Evolutionary conservation across 2,329 filamentous ascomycete species (phyloP).

Genomic region (Ophiostoma angusticollis): DNA sequence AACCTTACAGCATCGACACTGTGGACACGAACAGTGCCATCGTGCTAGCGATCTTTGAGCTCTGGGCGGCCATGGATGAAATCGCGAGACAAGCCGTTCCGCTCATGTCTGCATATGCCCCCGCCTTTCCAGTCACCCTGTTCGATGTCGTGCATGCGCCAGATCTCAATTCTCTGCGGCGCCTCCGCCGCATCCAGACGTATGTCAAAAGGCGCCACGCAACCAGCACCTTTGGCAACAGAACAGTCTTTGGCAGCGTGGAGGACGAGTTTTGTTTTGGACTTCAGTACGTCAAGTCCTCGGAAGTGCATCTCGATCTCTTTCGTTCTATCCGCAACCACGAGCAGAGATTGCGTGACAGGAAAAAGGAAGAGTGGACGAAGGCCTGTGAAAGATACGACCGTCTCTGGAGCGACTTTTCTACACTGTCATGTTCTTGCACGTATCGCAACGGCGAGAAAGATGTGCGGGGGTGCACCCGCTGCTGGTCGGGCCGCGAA

Average conservation of each 20-base stretch:
- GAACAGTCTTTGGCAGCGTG: conserved; percentile 37
- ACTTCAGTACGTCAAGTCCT: conserved; percentile 29
- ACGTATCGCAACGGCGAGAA: conserved; percentile 13
- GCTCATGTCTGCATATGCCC: conserved; percentile 37
- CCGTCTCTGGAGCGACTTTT: conserved; percentile 19
- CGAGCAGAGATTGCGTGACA: no score
- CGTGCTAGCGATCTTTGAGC: conserved; percentile 40
- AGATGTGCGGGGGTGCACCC: conserved; percentile 21
- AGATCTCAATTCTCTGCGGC: conserved; percentile 31
- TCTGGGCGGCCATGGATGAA: conserved; percentile 46
- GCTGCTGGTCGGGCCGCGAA: conserved; percentile 22
- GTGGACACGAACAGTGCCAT: conserved; percentile 37
- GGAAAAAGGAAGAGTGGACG: conserved; percentile 24
- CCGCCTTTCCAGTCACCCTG: conserved; percentile 34
- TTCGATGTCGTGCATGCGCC: conserved; percentile 44
- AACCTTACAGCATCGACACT: conserved; percentile 27
- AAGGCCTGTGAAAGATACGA: conserved; percentile 20
- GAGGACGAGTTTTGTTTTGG: conserved; percentile 31
- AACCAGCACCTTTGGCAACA: conserved; percentile 12
- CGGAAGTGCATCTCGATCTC: conserved; percentile 13
- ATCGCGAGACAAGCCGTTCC: conserved; percentile 33
- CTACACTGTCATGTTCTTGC: conserved; percentile 21
- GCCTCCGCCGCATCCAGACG: conserved; percentile 34
- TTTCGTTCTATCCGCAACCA: no score
- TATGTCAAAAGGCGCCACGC: conserved; percentile 31